phyloP scores from a whole-genome alignment of 1,284 basidiomycete species.

The Malassezia caprae region DNA sequence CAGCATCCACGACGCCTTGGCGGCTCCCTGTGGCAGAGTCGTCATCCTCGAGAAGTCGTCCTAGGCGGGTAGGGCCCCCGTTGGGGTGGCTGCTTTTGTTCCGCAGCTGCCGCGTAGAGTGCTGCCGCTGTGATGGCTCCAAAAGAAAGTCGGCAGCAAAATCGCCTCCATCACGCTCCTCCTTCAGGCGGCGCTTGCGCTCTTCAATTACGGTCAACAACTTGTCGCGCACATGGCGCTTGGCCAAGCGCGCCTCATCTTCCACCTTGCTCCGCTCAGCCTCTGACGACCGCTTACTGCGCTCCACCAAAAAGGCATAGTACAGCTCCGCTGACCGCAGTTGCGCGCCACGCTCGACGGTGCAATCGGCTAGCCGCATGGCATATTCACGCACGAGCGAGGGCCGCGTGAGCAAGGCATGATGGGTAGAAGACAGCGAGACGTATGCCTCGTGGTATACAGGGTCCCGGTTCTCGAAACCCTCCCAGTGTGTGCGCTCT shows the following conservation, averaged over 20 bases:
- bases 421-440: slow-evolving; percentile 29
- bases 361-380: slow-evolving; percentile 31
- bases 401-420: slow-evolving; percentile 38
- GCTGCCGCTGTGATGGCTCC: slow-evolving; percentile 29
- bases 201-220: slow-evolving; percentile 41
- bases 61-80: slow-evolving; percentile 3
- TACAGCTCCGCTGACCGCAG: slow-evolving; percentile 35
- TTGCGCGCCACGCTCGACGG: slow-evolving; percentile 32
- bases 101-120: slow-evolving; percentile 45
- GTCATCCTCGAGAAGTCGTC: slow-evolving; percentile 21
- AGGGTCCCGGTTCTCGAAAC: slow-evolving; percentile 40
- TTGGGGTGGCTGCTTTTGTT: slow-evolving; percentile 31
- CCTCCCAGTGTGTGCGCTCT: slow-evolving; percentile 42
- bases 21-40: slow-evolving; percentile 3
- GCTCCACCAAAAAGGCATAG: slow-evolving; percentile 40
- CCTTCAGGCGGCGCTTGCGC: slow-evolving; percentile 34
- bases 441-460: slow-evolving; percentile 40
- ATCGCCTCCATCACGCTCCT: slow-evolving; percentile 45
- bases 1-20: slow-evolving; percentile 20
- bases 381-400: slow-evolving; percentile 34
- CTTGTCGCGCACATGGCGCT: slow-evolving; percentile 38
- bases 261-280: slow-evolving; percentile 36
- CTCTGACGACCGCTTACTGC: slow-evolving; percentile 28
- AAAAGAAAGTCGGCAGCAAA: slow-evolving; percentile 26
- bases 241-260: slow-evolving; percentile 38